These are phyloP conservation scores for Tulasnella sp. DNA, from an alignment of 768 basidiomycete species.

Conservation along the genomic window DNA sequence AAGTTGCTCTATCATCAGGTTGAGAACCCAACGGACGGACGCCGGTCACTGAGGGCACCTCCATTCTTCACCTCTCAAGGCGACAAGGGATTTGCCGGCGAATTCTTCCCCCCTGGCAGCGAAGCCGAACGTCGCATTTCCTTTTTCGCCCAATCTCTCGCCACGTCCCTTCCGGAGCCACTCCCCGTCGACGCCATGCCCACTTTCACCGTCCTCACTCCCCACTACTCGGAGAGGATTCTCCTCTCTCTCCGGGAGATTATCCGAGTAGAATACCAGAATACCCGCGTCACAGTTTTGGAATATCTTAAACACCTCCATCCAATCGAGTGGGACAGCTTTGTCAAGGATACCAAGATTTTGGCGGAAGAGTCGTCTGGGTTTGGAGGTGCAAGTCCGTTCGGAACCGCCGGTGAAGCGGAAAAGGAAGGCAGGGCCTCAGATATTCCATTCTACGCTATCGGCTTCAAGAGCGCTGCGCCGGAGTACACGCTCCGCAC, in stretches of 20 bases:
- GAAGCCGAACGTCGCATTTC: conserved; percentile 97
- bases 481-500: conserved; percentile 98
- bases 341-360: conserved; percentile 99
- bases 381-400: conserved; percentile 70
- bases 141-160: conserved; percentile 97
- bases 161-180: conserved; percentile 85
- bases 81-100: conserved; percentile 73
- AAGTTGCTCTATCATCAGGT: conserved; percentile 97
- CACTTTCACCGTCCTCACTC: conserved; percentile 95
- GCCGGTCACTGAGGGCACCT: conserved; percentile 86
- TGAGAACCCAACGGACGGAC: conserved; percentile 79
- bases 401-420: conserved; percentile 69
- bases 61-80: conserved; percentile 97
- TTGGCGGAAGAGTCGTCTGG: conserved; percentile 89
- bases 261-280: conserved; percentile 96
- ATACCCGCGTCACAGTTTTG: conserved; percentile 90
- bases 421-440: conserved; percentile 61
- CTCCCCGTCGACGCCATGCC: conserved; percentile 99
- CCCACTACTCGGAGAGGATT: conserved; percentile 99
- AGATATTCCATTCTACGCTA: conserved; percentile 94
- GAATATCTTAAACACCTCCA: conserved; percentile 99
- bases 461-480: conserved; percentile 97
- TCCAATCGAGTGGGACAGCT: conserved; percentile 98
- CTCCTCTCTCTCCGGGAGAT: conserved; percentile 94
- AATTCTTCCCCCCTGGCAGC: conserved; percentile 90